A percentile compares a stretch with the other conserved stretches of the same genome.
These are phyloP conservation scores for Pichiaceae sp. DNA, from an alignment of 1,139 yeast genomes.

Conservation along the genomic window DNA sequence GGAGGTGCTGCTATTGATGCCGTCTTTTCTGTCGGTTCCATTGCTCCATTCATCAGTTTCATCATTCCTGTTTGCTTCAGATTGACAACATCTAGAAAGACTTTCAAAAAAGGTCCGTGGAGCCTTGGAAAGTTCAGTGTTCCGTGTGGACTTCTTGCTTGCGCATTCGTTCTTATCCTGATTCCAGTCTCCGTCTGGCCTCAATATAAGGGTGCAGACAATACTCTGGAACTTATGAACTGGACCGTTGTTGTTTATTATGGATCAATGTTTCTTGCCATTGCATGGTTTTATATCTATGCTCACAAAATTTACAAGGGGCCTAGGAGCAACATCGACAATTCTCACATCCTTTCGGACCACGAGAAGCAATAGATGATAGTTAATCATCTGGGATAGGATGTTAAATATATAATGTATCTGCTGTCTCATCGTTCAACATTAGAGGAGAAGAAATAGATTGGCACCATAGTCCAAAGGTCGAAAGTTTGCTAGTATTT, in stretches of 20 bases:
- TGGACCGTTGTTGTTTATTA: slow-evolving; percentile 66
- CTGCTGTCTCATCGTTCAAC: no score
- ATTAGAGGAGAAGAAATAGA: no score
- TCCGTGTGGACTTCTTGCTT: slow-evolving; percentile 35
- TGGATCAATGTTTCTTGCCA: slow-evolving; percentile 50
- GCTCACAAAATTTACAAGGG: slow-evolving; percentile 63
- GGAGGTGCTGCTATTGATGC: slow-evolving; percentile 70
- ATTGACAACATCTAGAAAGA: slow-evolving; percentile 44
- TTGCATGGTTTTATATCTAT: slow-evolving; percentile 44
- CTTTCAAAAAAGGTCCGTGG: slow-evolving; percentile 66
- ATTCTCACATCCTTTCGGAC: no score
- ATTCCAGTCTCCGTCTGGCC: slow-evolving; percentile 66
- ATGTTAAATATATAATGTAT: no score
- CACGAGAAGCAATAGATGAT: no score
- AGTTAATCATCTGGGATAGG: no score
- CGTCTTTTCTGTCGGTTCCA: slow-evolving; percentile 70
- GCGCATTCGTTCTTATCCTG: slow-evolving; percentile 48
- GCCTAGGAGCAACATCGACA: slow-evolving; percentile 56
- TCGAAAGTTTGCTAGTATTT: no score
- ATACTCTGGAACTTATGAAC: slow-evolving; percentile 47
- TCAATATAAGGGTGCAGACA: slow-evolving; percentile 37
- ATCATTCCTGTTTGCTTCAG: slow-evolving; percentile 57
- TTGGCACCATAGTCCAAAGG: no score
- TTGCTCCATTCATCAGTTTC: slow-evolving; percentile 64
- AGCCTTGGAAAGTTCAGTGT: slow-evolving; percentile 48